A percentile compares a stretch with the other conserved stretches of the same genome.
Conservation (phyloP, 768 basidiomycete genomes). For the Lenzites betulinus region DNA sequence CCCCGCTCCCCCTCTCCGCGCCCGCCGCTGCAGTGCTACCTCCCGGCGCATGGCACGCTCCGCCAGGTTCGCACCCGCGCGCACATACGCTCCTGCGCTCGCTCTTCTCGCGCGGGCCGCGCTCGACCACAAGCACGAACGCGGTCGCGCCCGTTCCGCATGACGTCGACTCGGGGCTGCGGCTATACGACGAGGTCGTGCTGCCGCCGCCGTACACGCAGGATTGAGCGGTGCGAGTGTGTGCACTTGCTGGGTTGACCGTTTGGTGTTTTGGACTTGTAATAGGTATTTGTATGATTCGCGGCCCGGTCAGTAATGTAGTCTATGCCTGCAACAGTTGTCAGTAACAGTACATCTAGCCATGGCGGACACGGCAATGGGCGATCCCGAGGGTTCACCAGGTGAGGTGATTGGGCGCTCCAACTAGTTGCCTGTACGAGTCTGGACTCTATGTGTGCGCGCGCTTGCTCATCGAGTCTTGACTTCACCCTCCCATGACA, state of each 20-base stretch:
- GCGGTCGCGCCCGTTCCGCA: neutral
- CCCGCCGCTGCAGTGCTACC: neutral
- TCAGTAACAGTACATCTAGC: no score
- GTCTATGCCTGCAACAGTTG: no score
- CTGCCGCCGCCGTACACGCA: neutral
- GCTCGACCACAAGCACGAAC: neutral
- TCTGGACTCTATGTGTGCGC: no score
- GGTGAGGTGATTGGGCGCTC: no score
- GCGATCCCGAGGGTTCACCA: no score
- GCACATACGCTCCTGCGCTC: slow-evolving; percentile 6
- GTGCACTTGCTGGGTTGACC: neutral
- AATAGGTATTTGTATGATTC: neutral
- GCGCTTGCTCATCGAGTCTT: no score
- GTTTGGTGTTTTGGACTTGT: neutral
- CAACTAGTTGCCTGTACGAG: no score
- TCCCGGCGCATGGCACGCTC: slow-evolving; percentile 6
- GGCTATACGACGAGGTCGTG: slow-evolving; percentile 4
- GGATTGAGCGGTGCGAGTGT: neutral
- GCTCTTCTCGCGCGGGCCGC: neutral
- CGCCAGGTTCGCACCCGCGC: slow-evolving; percentile 4
- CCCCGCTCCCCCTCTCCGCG: neutral
- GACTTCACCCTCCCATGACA: no score
- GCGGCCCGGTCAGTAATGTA: no score
- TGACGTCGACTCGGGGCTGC: slow-evolving; percentile 16
- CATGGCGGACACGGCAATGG: no score